Evolutionary conservation across 108 stramenopile species (phyloP).

Genomic region (Parietichytrium sp.): DNA sequence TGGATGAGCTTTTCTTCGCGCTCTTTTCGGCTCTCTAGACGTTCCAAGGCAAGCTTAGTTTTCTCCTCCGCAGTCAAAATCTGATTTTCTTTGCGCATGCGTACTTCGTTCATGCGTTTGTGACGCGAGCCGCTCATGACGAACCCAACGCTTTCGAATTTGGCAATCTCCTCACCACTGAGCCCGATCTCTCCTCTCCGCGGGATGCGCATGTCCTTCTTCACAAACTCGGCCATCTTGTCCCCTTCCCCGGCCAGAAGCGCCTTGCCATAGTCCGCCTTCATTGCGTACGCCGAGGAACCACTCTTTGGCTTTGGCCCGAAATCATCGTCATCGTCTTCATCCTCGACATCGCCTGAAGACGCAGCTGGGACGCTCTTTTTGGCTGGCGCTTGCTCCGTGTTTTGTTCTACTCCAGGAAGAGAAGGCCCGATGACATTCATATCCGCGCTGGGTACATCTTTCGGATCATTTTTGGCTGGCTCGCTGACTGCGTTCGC

Average conservation of each 20-base stretch:
- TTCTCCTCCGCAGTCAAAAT: conserved; percentile 97
- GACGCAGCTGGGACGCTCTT: not conserved
- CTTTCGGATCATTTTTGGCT: conserved; percentile 61
- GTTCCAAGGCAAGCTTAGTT: conserved; percentile 89
- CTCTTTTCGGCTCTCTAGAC: conserved; percentile 94
- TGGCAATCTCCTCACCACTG: conserved; percentile 82
- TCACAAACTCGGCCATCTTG: conserved; percentile 88
- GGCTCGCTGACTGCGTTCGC: conserved; percentile 43
- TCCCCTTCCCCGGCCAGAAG: conserved; percentile 53
- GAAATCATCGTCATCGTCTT: conserved; percentile 62
- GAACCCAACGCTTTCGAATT: conserved; percentile 84
- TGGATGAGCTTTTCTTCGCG: conserved; percentile 83
- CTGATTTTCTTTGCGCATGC: conserved; percentile 99
- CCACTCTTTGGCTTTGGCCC: conserved; percentile 45
- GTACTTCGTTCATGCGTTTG: conserved; percentile 95
- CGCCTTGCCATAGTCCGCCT: conserved; percentile 42
- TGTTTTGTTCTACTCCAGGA: not conserved
- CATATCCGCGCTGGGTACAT: conserved; percentile 42
- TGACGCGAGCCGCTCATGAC: conserved; percentile 96
- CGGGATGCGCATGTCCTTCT: conserved; percentile 95
- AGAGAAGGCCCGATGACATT: not conserved
- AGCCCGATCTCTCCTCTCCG: conserved; percentile 97
- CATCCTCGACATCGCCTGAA: conserved; percentile 50
- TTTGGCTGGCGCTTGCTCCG: not conserved
- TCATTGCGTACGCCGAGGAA: not conserved